A percentile compares a stretch with the other conserved stretches of the same genome.
These are phyloP conservation scores for Mycosarcoma mackinlayi DNA, from an alignment of 1,284 basidiomycete genomes.

Conservation along the genomic window DNA sequence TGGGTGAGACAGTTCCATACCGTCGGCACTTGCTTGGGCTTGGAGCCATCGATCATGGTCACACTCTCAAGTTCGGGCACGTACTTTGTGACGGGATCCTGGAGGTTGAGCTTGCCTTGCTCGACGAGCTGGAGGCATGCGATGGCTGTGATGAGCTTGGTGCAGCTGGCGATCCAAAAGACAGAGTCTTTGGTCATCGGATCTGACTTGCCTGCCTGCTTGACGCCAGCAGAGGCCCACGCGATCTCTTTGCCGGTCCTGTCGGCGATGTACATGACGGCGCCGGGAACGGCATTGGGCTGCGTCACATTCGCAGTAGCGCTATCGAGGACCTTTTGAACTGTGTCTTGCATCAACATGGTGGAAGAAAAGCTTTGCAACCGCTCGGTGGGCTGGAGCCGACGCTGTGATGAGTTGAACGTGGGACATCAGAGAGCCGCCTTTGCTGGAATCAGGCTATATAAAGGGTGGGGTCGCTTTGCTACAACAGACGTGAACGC, in stretches of 20 bases:
- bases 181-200: slow-evolving; percentile 54
- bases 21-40: slow-evolving; percentile 50
- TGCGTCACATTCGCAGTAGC: slow-evolving; percentile 27
- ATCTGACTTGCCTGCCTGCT: slow-evolving; percentile 38
- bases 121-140: slow-evolving; percentile 67
- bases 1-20: slow-evolving; percentile 52
- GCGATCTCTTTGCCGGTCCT: slow-evolving; percentile 49
- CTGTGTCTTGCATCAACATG: slow-evolving; percentile 35
- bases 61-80: slow-evolving; percentile 58
- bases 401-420: no score
- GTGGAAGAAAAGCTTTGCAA: no score
- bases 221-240: slow-evolving; percentile 51
- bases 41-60: slow-evolving; percentile 40
- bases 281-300: slow-evolving; percentile 46
- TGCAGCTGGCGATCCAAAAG: slow-evolving; percentile 61
- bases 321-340: slow-evolving; percentile 34
- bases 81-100: slow-evolving; percentile 52
- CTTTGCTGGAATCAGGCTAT: no score
- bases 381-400: no score
- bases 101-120: slow-evolving; percentile 56
- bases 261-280: slow-evolving; percentile 57
- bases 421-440: no score
- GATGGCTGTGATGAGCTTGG: slow-evolving; percentile 67
- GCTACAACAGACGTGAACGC: no score
- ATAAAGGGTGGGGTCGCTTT: no score